Evolutionary conservation across 2,329 filamentous ascomycete genomes (phyloP), one percentile per base, ranked within the genome.

Genomic region (Alternaria panax): DNA sequence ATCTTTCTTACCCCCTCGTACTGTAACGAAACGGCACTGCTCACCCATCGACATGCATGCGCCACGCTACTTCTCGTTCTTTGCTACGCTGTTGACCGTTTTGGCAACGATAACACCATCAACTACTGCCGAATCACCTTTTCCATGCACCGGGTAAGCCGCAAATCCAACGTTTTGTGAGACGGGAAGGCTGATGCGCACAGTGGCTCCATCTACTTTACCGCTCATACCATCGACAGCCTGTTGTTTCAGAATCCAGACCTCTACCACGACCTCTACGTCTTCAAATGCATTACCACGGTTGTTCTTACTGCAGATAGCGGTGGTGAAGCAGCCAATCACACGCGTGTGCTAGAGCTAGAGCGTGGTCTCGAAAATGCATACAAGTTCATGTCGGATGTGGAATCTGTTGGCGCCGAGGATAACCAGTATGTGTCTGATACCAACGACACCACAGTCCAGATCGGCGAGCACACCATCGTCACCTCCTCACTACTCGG

Each of bases 181-280:
- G 2, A 2, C 9, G 6, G n/a, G 5, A 22, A 30, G 2, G 3
- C 58, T 63, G 41, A 65, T 32, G 30, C 36, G 32, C n/a, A n/a
- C 20, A 74, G 71, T 40, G 72, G 72, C 34, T 66, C 67, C 7
- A 56, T 74, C 32, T 74, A 74, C 61, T 72, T 73, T 60, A 62
- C 58, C 28, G 73, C 71, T 0, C 69, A 74, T 30, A 69, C 70
- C 18, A 62, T 64, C 30, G 73, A 75, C 43, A 60, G 54, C 40
- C 50, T 74, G 1, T 64, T 75, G 24, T 75, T 67, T 54, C 70
- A 73, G 38, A 73, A 68, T 25, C 72, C 73, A 3, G 68, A 74
- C 27, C 64, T 75, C 40, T 67, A 64, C 45, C 71, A 71, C 32
- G 72, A 75, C 34, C 53, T 75, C 36, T 64, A 67, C 43, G 67